Conservation (phyloP, 1,284 basidiomycete genomes). For the Cystobasidium pallidum region DNA sequence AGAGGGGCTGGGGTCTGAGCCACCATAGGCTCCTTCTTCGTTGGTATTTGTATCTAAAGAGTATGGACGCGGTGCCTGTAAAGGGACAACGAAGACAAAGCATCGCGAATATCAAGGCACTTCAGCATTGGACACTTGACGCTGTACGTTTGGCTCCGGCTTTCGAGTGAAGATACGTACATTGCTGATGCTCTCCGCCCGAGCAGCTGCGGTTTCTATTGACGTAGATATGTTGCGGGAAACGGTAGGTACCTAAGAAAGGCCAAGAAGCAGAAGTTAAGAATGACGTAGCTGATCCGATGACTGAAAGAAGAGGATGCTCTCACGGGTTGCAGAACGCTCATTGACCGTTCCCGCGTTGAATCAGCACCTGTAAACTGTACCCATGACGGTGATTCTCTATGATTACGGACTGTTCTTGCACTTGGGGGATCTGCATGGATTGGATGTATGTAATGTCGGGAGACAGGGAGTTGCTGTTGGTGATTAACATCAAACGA, state of each 20-base stretch:
- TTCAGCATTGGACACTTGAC: too few species aligned
- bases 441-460: background rate
- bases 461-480: background rate
- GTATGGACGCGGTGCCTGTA: background rate
- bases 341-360: background rate
- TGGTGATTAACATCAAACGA: background rate
- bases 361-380: background rate
- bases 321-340: slow-evolving; percentile 17
- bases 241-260: background rate
- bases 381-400: background rate
- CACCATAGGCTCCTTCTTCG: slow-evolving; percentile 17
- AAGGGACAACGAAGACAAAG: background rate
- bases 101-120: background rate
- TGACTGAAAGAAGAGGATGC: too few species aligned
- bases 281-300: background rate
- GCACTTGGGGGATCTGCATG: background rate
- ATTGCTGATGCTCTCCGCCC: background rate
- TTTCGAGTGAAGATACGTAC: background rate
- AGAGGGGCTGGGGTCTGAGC: slow-evolving; percentile 21
- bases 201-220: background rate
- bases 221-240: background rate
- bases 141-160: too few species aligned
- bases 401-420: background rate
- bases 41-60: slow-evolving; percentile 1
- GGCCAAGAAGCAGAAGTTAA: background rate